Percentiles rank a stretch among this genome's conserved stretches.
These are phyloP conservation scores for Rhodosporidiobolus sp. DNA, from an alignment of 768 basidiomycete species.

Conservation along the genomic window DNA sequence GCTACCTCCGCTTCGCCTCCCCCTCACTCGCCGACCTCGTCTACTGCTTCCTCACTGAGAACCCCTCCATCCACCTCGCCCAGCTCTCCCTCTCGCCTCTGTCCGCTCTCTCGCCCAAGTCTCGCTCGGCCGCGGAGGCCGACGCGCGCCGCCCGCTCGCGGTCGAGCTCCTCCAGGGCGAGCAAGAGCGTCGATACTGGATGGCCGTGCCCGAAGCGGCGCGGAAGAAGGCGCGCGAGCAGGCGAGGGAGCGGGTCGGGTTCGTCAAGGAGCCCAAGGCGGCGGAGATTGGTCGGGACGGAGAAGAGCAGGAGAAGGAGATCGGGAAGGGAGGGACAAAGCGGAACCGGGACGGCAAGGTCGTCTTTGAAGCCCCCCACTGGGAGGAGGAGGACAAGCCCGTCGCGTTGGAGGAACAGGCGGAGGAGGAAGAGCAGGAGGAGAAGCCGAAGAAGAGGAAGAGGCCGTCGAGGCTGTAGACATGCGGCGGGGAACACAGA, in stretches of 20 bases:
- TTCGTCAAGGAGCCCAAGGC: constrained; percentile 18
- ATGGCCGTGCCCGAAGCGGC: constrained; percentile 21
- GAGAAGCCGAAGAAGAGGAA: constrained; percentile 10
- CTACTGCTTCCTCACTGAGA: background rate
- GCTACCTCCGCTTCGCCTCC: constrained; percentile 30
- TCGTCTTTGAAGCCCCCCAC: too few relatives aligned
- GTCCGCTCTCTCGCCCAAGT: background rate
- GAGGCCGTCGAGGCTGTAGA: background rate
- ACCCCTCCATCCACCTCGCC: constrained; percentile 7
- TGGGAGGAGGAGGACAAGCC: background rate
- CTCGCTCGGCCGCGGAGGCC: background rate
- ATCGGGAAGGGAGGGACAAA: too few relatives aligned
- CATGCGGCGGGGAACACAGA: background rate
- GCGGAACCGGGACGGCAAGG: background rate
- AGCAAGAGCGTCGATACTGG: constrained; percentile 29
- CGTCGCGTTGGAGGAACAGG: background rate
- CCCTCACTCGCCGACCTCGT: constrained; percentile 1
- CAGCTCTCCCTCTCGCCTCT: constrained; percentile 4
- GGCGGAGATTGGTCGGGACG: background rate
- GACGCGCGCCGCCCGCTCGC: constrained; percentile 23
- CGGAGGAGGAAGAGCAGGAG: background rate
- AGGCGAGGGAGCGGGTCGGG: constrained; percentile 15
- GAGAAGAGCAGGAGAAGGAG: background rate
- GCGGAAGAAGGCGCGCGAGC: constrained; percentile 19
- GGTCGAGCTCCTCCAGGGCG: constrained; percentile 6